A percentile compares a stretch with the other conserved stretches of the same genome.
Evolutionary conservation across 495 filamentous ascomycete species (phyloP).

Genomic region (Parachaetomium inaequale): DNA sequence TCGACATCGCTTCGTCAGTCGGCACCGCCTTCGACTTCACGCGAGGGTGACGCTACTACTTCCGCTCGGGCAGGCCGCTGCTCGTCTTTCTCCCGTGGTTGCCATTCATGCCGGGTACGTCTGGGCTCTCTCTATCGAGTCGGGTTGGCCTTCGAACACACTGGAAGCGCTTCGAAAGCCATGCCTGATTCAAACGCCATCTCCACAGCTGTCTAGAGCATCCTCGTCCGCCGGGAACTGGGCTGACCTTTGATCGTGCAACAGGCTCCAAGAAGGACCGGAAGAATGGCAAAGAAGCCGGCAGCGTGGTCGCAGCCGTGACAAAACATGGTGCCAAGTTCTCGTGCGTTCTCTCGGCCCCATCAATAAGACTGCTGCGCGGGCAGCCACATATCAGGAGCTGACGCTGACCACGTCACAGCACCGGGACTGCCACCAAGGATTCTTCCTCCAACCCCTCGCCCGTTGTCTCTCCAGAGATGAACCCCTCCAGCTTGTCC

Average conservation of each 20-base stretch:
- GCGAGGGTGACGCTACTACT: conserved; percentile 12
- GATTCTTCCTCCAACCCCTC: conserved; percentile 39
- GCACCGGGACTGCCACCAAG: conserved; percentile 35
- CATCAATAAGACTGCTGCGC: conserved; percentile 4
- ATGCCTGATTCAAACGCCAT: not conserved
- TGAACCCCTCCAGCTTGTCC: conserved; percentile 37
- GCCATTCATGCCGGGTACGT: conserved; percentile 49
- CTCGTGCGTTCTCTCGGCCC: conserved; percentile 37
- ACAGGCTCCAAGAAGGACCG: conserved; percentile 49
- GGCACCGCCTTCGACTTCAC: conserved; percentile 3
- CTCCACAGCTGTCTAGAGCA: not conserved
- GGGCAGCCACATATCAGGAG: not conserved
- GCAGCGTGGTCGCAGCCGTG: conserved; percentile 51
- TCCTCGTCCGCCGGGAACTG: not conserved
- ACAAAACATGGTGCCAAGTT: conserved; percentile 51
- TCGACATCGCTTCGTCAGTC: not conserved
- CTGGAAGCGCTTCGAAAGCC: not conserved
- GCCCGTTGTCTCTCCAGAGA: conserved; percentile 41
- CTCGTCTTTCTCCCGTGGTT: conserved; percentile 23
- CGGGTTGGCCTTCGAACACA: not conserved
- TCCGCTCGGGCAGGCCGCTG: conserved; percentile 39
- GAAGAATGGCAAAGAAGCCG: conserved; percentile 51
- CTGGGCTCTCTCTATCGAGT: not conserved
- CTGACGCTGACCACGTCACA: conserved; percentile 28
- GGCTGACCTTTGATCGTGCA: conserved; percentile 17